phyloP scores from a whole-genome alignment of 2,329 filamentous ascomycete genomes.

The Pseudogymnoascus sp. region DNA sequence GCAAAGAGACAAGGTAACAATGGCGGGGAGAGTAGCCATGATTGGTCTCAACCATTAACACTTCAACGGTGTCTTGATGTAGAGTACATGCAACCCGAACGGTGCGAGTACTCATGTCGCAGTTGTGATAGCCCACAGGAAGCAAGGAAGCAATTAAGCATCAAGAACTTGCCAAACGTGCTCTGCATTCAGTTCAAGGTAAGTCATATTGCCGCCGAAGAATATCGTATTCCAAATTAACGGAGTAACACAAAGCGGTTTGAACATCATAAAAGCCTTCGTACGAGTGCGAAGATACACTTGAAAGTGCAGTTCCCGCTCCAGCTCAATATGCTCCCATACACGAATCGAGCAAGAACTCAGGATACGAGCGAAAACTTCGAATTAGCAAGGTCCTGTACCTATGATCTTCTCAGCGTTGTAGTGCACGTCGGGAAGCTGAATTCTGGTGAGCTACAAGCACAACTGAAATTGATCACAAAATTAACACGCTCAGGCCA shows the following conservation, averaged over 20 bases:
- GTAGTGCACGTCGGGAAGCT: conserved; percentile 91
- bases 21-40: conserved; percentile 37
- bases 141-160: conserved; percentile 73
- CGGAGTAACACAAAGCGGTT: conserved; percentile 43
- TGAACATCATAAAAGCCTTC: conserved; percentile 61
- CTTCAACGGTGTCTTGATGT: conserved; percentile 70
- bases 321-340: conserved; percentile 82
- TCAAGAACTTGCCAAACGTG: conserved; percentile 79
- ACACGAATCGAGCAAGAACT: conserved; percentile 59
- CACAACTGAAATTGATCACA: neutral
- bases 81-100: conserved; percentile 79
- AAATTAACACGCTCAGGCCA: conserved; percentile 44
- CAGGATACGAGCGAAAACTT: conserved; percentile 42
- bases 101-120: conserved; percentile 80
- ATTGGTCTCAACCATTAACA: conserved; percentile 39
- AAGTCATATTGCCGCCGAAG: conserved; percentile 20
- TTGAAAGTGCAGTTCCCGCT: conserved; percentile 79
- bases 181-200: conserved; percentile 90
- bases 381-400: conserved; percentile 55
- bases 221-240: neutral
- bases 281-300: conserved; percentile 77
- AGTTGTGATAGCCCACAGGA: conserved; percentile 70
- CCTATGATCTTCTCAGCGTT: conserved; percentile 81
- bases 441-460: conserved; percentile 52
- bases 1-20: conserved; percentile 31